These are phyloP conservation scores for Talaromyces sp. DNA, from an alignment of 2,329 filamentous ascomycete species.

Conservation along the genomic window DNA sequence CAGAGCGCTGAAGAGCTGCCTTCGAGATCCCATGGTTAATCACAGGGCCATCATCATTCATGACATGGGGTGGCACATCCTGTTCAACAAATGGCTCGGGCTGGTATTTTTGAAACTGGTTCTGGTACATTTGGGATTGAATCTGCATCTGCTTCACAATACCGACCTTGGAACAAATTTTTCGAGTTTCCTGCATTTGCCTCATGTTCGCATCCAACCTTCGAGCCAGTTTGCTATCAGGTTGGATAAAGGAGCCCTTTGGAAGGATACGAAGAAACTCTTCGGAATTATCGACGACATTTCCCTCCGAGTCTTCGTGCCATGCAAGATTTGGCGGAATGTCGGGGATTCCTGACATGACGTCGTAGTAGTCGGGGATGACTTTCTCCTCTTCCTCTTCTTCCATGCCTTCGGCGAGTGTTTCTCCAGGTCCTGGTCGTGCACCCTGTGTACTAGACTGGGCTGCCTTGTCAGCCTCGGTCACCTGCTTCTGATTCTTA, in stretches of 20 bases:
- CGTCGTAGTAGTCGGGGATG: constrained; percentile 91
- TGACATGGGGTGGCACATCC: constrained; percentile 83
- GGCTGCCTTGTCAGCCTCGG: constrained; percentile 44
- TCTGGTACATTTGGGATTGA: constrained; percentile 93
- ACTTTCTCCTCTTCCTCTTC: constrained; percentile 71
- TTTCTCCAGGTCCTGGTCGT: constrained; percentile 59
- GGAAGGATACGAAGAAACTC: constrained; percentile 77
- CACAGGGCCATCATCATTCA: constrained; percentile 81
- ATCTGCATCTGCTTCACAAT: constrained; percentile 99
- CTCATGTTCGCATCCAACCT: constrained; percentile 87
- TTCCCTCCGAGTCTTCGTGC: constrained; percentile 83
- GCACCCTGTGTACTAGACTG: constrained; percentile 44
- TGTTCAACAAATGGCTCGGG: constrained; percentile 81
- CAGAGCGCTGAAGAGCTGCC: constrained; percentile 79
- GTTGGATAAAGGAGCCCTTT: constrained; percentile 68
- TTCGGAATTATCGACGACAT: constrained; percentile 82
- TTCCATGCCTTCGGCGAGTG: constrained; percentile 91
- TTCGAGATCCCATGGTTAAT: constrained; percentile 80
- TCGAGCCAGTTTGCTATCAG: constrained; percentile 66
- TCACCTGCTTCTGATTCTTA: constrained; percentile 69
- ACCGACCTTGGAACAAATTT: constrained; percentile 91
- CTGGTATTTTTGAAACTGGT: constrained; percentile 96
- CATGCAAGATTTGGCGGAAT: constrained; percentile 74
- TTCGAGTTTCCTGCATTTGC: constrained; percentile 95
- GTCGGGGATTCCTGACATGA: constrained; percentile 79